Evolutionary conservation across 768 basidiomycete genomes (phyloP), one percentile per base, ranked within the genome.

Genomic region (Trametes maxima): DNA sequence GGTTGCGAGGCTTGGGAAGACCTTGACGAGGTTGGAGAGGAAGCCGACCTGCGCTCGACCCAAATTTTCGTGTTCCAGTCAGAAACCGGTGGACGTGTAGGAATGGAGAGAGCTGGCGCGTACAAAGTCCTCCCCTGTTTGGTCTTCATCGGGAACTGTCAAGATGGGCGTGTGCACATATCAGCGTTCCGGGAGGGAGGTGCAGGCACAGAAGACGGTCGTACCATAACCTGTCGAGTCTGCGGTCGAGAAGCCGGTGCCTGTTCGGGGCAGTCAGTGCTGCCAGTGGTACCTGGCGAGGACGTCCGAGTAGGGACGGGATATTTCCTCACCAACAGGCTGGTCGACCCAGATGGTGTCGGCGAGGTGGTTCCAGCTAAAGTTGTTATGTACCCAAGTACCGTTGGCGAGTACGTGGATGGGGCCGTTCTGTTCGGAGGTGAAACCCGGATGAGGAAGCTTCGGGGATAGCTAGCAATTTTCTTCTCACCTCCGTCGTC

Each of bases 321-420:
- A 33, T 17, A 40, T 13, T 1, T n/a, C 48, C 63, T 28, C 22
- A 54, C 68, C 78, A 69, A 88, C 88, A 46, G 88, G 88, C 61
- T 89, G 86, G 67, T 89, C 88, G 52, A 90, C 75, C 85, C 85
- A 89, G 43, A 89, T 79, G 62, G 80, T 82, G 72, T 90, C 88
- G 3, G 84, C 83, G 40, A 87, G 69, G 37, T 76, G 79, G 62
- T 82, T 74, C 86, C 87, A 89, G 62, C 81, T 79, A 69, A 83
- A 79, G 13, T 78, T 71, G 65, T 89, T 89, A 5, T 75, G 68
- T 14, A 76, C 74, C 10, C 81, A 69, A 14, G 78, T 78, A 61
- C 84, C 84, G 64, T 88, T 74, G 58, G 71, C 72, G 17, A 77
- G 75, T 46, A 90, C 78, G 2, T 79, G 81, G 39, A 89, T 81